Evolutionary conservation across 2,329 filamentous ascomycete species (phyloP).

Genomic region (Microdochium trichocladiopsis): DNA sequence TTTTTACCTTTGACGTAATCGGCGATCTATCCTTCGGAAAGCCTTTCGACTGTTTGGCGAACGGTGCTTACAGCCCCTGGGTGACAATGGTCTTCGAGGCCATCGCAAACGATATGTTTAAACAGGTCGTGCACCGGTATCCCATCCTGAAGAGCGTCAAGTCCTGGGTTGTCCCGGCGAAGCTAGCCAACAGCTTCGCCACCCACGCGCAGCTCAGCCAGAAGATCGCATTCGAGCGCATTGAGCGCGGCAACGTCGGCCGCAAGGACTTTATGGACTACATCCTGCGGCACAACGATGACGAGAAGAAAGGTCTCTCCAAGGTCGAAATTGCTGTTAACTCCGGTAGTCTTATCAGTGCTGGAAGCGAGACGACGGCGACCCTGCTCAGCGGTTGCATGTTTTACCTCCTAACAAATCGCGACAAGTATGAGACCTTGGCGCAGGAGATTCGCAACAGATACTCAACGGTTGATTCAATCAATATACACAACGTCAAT

Average conservation of each 20-base stretch:
- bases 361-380: constrained; percentile 44
- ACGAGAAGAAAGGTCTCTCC: constrained; percentile 5
- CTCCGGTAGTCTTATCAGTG: constrained; percentile 27
- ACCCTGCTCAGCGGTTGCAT: constrained; percentile 32
- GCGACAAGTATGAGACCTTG: constrained; percentile 23
- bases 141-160: constrained; percentile 8
- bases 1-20: constrained; percentile 33
- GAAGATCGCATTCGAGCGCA: neutral
- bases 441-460: constrained; percentile 26
- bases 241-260: neutral
- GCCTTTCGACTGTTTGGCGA: constrained; percentile 28
- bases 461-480: constrained; percentile 25
- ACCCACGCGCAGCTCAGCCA: neutral
- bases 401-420: constrained; percentile 31
- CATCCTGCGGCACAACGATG: neutral
- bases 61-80: constrained; percentile 26
- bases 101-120: constrained; percentile 8
- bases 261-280: neutral
- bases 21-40: constrained; percentile 40
- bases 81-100: constrained; percentile 19
- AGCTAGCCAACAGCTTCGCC: neutral
- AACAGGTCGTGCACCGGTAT: constrained; percentile 8
- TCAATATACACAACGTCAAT: constrained; percentile 13
- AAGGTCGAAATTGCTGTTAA: constrained; percentile 13
- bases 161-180: neutral